phyloP scores from a whole-genome alignment of 1,284 basidiomycete genomes.

The Sporisorium scitamineum region DNA sequence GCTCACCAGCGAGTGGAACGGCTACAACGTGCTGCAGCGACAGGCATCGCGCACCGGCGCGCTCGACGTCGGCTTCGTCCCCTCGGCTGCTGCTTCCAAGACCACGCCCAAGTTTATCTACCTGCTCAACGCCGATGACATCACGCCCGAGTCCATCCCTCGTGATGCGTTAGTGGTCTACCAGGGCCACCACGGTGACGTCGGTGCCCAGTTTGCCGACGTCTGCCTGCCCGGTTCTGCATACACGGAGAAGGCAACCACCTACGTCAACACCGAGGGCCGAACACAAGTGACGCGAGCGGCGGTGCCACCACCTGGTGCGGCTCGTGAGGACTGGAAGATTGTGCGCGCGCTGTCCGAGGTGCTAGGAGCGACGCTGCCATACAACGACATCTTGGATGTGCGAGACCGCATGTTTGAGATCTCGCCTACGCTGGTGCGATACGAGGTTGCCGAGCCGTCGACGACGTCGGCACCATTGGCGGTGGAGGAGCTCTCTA shows the following conservation, averaged over 20 bases:
- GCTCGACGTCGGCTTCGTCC: conserved; percentile 92
- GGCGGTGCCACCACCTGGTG: conserved; percentile 94
- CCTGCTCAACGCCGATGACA: conserved; percentile 94
- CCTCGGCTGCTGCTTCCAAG: conserved; percentile 80
- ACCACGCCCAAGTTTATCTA: conserved; percentile 95
- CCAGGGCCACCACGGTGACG: conserved; percentile 98
- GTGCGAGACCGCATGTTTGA: conserved; percentile 97
- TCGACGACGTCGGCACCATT: conserved; percentile 73
- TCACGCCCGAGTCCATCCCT: conserved; percentile 90
- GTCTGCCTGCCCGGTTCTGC: conserved; percentile 92
- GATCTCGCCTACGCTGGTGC: conserved; percentile 88
- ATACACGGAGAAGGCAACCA: conserved; percentile 94
- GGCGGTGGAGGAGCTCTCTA: conserved; percentile 55
- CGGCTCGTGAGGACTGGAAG: conserved; percentile 98
- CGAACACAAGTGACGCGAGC: conserved; percentile 89
- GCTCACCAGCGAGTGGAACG: conserved; percentile 92
- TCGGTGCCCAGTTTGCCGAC: conserved; percentile 95
- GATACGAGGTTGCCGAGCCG: conserved; percentile 86
- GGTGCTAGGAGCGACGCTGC: conserved; percentile 80
- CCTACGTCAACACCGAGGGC: conserved; percentile 98
- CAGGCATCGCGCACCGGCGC: conserved; percentile 91
- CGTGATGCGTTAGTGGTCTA: conserved; percentile 96
- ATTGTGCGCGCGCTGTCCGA: conserved; percentile 96
- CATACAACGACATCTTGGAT: conserved; percentile 89
- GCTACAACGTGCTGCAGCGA: conserved; percentile 91